phyloP scores from a whole-genome alignment of 495 filamentous ascomycete genomes.

The Penicillium bialowiezense region DNA sequence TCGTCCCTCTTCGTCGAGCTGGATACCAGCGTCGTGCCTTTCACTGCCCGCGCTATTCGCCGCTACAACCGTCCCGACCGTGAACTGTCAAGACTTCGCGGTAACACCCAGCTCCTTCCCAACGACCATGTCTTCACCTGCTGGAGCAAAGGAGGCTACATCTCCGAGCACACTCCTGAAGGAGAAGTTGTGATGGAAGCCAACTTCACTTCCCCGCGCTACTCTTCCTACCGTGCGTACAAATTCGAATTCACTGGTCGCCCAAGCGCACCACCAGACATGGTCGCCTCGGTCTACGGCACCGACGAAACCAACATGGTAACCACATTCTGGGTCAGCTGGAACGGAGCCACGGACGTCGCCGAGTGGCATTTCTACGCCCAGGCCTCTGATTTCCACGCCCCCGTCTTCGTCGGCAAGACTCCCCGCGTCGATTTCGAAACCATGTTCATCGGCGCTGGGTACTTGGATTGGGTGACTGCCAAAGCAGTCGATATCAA shows the following conservation, averaged over 20 bases:
- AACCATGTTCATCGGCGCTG: slow-evolving; percentile 29
- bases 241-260: slow-evolving; percentile 34
- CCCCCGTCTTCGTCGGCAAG: slow-evolving; percentile 23
- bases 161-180: slow-evolving; percentile 49
- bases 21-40: slow-evolving; percentile 40
- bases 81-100: slow-evolving; percentile 50
- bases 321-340: slow-evolving; percentile 38
- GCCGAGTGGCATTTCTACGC: slow-evolving; percentile 37
- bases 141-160: slow-evolving; percentile 52
- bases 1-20: slow-evolving; percentile 52
- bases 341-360: slow-evolving; percentile 48
- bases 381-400: slow-evolving; percentile 22
- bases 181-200: slow-evolving; percentile 45
- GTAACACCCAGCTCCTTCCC: slow-evolving; percentile 53
- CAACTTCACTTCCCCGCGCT: slow-evolving; percentile 23
- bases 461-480: slow-evolving; percentile 38
- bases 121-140: slow-evolving; percentile 53
- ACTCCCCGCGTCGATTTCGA: slow-evolving; percentile 27
- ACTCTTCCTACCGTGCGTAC: slow-evolving; percentile 32
- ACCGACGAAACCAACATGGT: slow-evolving; percentile 27
- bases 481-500: slow-evolving; percentile 45
- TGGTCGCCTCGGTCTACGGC: slow-evolving; percentile 27
- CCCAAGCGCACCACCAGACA: slow-evolving; percentile 23
- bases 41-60: slow-evolving; percentile 39
- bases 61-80: slow-evolving; percentile 42